Percentiles rank a stretch among this genome's conserved stretches.
These are phyloP conservation scores for Xylaria sp. DNA, from an alignment of 2,329 filamentous ascomycete species.

Conservation along the genomic window DNA sequence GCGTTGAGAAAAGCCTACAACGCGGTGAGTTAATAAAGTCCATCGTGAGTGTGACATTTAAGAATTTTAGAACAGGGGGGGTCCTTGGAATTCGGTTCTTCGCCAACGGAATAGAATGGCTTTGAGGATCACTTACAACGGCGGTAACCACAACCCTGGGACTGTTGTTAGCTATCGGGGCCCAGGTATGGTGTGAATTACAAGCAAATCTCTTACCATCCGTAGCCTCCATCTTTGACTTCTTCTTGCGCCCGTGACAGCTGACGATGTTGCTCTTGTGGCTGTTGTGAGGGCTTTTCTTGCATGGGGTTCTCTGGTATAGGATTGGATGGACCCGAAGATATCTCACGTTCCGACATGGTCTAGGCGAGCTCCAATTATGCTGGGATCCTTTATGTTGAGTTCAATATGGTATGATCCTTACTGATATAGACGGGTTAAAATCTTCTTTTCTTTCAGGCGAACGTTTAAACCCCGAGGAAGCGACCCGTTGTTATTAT, in stretches of 20 bases:
- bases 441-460: not conserved
- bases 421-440: not conserved
- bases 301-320: slow-evolving; percentile 9
- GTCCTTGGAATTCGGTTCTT: not conserved
- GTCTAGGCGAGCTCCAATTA: slow-evolving; percentile 9
- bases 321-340: not conserved
- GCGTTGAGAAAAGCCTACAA: slow-evolving; percentile 66
- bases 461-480: not conserved
- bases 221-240: slow-evolving; percentile 68
- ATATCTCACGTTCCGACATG: slow-evolving; percentile 29
- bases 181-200: not conserved
- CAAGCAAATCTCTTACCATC: slow-evolving; percentile 59
- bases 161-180: slow-evolving; percentile 6
- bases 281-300: slow-evolving; percentile 13
- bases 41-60: not conserved
- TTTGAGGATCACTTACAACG: slow-evolving; percentile 50
- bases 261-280: slow-evolving; percentile 1
- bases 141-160: slow-evolving; percentile 60
- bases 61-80: not conserved
- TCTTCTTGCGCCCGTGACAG: slow-evolving; percentile 70
- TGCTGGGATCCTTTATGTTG: not conserved
- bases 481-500: not conserved
- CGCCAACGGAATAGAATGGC: not conserved
- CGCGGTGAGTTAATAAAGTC: slow-evolving; percentile 1
- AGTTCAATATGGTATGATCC: not conserved